Conservation (phyloP, 805 yeast genomes). For the Scheffersomyces lignosus region DNA sequence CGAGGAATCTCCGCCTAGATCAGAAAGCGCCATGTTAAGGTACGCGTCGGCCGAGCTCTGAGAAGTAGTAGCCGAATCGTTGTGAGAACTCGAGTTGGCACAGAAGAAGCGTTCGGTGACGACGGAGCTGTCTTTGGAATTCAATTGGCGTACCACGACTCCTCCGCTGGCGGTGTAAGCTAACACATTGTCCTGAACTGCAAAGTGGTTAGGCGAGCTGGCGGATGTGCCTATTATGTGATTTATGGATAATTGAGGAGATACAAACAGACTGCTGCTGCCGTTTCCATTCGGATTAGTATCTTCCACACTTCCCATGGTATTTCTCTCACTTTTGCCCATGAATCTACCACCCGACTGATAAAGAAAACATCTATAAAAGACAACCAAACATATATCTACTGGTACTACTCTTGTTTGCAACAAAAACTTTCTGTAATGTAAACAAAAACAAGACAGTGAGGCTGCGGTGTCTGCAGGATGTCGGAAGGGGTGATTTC, state of each 20-base stretch:
- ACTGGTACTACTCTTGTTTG: no score
- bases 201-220: constrained; percentile 38
- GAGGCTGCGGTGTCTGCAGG: no score
- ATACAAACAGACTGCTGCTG: no score
- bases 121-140: constrained; percentile 14
- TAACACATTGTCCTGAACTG: constrained; percentile 38
- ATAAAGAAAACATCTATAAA: no score
- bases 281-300: no score
- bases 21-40: constrained; percentile 22
- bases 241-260: constrained; percentile 9
- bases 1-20: constrained; percentile 6
- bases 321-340: no score
- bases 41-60: constrained; percentile 26
- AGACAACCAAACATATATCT: no score
- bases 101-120: constrained; percentile 50
- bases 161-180: constrained; percentile 64
- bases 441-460: no score
- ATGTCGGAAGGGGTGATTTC: no score
- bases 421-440: no score
- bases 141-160: constrained; percentile 48
- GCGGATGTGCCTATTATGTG: constrained; percentile 49
- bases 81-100: constrained; percentile 34
- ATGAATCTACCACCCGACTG: no score
- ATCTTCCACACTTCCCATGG: no score
- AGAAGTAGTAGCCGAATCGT: not conserved